Conservation (phyloP, 1,284 basidiomycete species). For the Trametes sp. region DNA sequence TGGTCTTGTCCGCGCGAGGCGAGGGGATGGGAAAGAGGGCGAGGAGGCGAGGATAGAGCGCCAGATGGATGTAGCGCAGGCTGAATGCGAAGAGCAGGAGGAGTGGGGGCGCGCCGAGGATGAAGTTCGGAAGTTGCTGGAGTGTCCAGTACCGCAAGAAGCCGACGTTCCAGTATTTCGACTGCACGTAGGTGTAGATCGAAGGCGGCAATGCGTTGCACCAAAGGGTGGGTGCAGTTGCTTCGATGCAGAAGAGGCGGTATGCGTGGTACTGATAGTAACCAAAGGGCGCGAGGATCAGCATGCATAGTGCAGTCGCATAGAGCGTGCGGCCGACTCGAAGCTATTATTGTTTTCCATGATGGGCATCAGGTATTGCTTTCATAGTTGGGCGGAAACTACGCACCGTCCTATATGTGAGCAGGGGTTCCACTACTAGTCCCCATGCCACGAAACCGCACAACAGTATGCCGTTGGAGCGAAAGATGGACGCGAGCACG, state of each 20-base stretch:
- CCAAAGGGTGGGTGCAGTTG: constrained; percentile 63
- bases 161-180: constrained; percentile 89
- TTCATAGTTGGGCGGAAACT: not conserved
- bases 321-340: constrained; percentile 40
- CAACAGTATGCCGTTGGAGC: constrained; percentile 86
- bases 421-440: constrained; percentile 59
- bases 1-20: not conserved
- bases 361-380: no score
- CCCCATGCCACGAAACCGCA: constrained; percentile 81
- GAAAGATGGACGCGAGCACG: constrained; percentile 69
- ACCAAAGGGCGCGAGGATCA: constrained; percentile 71
- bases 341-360: constrained; percentile 48
- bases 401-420: constrained; percentile 48
- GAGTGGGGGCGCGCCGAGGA: constrained; percentile 80
- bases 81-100: constrained; percentile 57
- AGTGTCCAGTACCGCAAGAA: constrained; percentile 88
- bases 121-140: constrained; percentile 88
- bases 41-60: constrained; percentile 28
- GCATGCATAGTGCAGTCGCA: constrained; percentile 50
- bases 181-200: constrained; percentile 87
- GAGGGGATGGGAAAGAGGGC: constrained; percentile 29
- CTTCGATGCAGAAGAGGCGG: constrained; percentile 14
- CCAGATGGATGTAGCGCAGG: constrained; percentile 44
- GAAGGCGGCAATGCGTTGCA: constrained; percentile 68
- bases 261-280: constrained; percentile 76